Evolutionary conservation across 495 filamentous ascomycete genomes (phyloP), one percentile per base, ranked within the genome.

Genomic region (Glarea lozoyensis): DNA sequence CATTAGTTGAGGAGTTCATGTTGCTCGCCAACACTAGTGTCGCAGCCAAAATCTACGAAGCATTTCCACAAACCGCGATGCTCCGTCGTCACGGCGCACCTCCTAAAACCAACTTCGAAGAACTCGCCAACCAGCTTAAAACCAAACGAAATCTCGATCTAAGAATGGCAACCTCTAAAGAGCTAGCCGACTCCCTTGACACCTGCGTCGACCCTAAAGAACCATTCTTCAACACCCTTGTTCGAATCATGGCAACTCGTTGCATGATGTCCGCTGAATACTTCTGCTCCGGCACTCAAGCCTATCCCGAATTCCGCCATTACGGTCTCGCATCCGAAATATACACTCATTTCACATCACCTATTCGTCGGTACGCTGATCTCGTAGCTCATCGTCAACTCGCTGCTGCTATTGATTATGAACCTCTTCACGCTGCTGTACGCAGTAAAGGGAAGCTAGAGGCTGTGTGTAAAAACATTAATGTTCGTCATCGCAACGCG

Each of bases 221-320:
- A 51, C 86, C 93, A 6, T 98, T 96, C 73, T 96, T 97, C 73
- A 98, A 98, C 72, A 97, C 90, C 16, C 78, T 98, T 10, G 75
- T 97, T 56, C 87, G 92, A 50, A 94, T 98, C 65, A 78, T 98
- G 64, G 92, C 92, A 7, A 98, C 93, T 10, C 81, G 92, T 21
- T 98, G 92, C 78, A 97, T 98, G 93, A 94, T 93, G 68, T 89
- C 88, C 23, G 92, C 92, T 45, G 93, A 97, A 62, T 98, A 98
- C 69, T 97, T 97, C 66, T 88, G 84, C 64, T 79, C 88, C 0
- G 92, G 92, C 46, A 88, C 88, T 2, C 87, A 94, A 57, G 76
- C 88, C 0, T 88, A 90, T 59, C 78, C 86, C 1, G 92, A 97
- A 50, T 98, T 93, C 76, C 76, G 88, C 23, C 92, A 98, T 61